Evolutionary conservation across 169 alveolate species (phyloP).

Genomic region (Babesia gibsoni): DNA sequence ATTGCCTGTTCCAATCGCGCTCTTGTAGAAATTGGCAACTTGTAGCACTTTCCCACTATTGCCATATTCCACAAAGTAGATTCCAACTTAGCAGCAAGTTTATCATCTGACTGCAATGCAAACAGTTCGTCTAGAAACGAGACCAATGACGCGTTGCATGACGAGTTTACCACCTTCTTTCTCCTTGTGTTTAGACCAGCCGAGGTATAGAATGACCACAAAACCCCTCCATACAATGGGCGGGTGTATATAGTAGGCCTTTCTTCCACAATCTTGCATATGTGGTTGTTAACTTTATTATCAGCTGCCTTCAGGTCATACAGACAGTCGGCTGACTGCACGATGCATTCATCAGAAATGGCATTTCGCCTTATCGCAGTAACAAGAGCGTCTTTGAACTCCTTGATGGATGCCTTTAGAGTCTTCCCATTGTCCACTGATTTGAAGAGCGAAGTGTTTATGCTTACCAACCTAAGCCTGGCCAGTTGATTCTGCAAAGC

Average conservation of each 20-base stretch:
- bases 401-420: not conserved
- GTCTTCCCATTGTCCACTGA: not conserved
- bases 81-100: not conserved
- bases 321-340: conserved; percentile 44
- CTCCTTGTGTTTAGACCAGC: conserved; percentile 7
- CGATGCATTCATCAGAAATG: conserved; percentile 33
- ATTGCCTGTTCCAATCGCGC: conserved; percentile 45
- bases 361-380: conserved; percentile 8
- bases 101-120: conserved; percentile 12
- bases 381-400: conserved; percentile 3
- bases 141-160: conserved; percentile 30
- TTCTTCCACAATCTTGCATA: conserved; percentile 35
- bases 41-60: conserved; percentile 51
- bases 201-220: conserved; percentile 38
- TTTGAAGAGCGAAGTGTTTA: not conserved
- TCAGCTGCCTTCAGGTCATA: conserved; percentile 56
- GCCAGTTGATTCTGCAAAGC: conserved; percentile 3
- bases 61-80: conserved; percentile 5
- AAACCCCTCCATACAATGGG: conserved; percentile 35
- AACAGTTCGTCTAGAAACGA: conserved; percentile 16
- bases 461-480: conserved; percentile 11
- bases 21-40: conserved; percentile 22
- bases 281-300: not conserved
- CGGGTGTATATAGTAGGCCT: conserved; percentile 16
- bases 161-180: conserved; percentile 43